Evolutionary conservation across 2,329 filamentous ascomycete species (phyloP), one percentile per base, ranked within the genome.

Genomic region (Colletotrichum gigasporum): DNA sequence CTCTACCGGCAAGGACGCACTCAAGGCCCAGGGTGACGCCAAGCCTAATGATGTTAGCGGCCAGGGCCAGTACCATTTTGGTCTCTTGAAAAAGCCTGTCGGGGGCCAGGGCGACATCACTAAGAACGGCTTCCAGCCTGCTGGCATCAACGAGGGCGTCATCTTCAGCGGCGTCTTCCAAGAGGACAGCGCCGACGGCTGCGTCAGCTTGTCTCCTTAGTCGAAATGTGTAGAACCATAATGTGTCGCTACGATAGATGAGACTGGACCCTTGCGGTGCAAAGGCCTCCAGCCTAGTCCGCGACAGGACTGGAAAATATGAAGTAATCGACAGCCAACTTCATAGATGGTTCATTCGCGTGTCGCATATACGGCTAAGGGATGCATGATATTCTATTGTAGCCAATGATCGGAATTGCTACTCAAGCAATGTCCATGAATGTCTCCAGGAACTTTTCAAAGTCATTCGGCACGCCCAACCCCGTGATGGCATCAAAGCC

Each of bases 11-110:
- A 70, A 72, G 28, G 71, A 73, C 3, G 72, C 81, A 0, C 82
- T 90, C 34, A 74, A 78, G 24, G 71, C 76, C 1, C 82, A 84
- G n/a, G 85, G 81, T 0, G 73, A 78, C 16, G 75, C 81, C 0
- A 69, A 83, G 0, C 34, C 74, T 39, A 86, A 86, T 66, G 80
- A 87, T 65, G 77, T 87, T 50, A 79, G 79, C 35, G 87, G 87
- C 2, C 81, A 83, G 54, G 87, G 87, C 24, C 86, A 89, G 71
- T 88, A 83, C 72, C 87, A 90, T 71, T 83, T 90, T 50, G 87
- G 87, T 41, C 72, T 88, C 2, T 75, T 90, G 62, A 90, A 90
- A 82, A 89, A 89, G 79, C 82, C 84, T 3, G 79, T 83, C 37
- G 67, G 73, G 26, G 76, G 73, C 30, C 72, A 70, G 47, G 81